Evolutionary conservation across 345 rosid species (phyloP).

Genomic region (Melastoma malabathricum): DNA sequence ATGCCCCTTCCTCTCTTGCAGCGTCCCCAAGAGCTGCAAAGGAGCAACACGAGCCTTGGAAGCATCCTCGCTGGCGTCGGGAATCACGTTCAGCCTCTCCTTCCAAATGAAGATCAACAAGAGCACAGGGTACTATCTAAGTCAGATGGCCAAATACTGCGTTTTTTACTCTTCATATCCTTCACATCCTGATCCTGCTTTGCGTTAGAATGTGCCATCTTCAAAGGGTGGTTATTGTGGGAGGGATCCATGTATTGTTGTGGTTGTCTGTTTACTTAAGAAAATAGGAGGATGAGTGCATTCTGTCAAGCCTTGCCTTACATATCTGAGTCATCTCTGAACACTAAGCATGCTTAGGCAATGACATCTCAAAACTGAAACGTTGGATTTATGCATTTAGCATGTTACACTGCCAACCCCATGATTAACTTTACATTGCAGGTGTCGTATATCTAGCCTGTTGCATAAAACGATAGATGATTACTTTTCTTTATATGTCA

Average conservation of each 20-base stretch:
- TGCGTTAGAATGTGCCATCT: conserved; percentile 29
- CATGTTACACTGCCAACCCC: conserved; percentile 26
- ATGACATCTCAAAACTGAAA: conserved; percentile 57
- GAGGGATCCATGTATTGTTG: conserved; percentile 32
- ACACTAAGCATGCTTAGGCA: conserved; percentile 51
- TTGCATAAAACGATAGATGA: conserved; percentile 20
- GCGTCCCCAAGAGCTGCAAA: too few relatives aligned
- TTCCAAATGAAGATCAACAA: too few relatives aligned
- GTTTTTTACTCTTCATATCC: conserved; percentile 37
- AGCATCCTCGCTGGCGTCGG: too few relatives aligned
- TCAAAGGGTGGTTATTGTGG: conserved; percentile 33
- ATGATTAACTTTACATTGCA: conserved; percentile 69
- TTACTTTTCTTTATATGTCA: conserved; percentile 9
- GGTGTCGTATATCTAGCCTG: conserved; percentile 47
- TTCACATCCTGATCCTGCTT: conserved; percentile 33
- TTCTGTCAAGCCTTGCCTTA: conserved; percentile 50
- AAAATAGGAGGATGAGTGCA: conserved; percentile 48
- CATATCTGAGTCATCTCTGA: conserved; percentile 60
- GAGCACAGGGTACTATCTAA: conserved; percentile 42
- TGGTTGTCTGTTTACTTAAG: conserved; percentile 30
- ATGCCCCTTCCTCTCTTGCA: too few relatives aligned
- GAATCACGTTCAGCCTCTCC: too few relatives aligned
- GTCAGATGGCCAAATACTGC: conserved; percentile 53
- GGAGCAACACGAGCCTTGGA: too few relatives aligned
- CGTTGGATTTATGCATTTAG: conserved; percentile 37